phyloP scores from a whole-genome alignment of 108 stramenopile species.

The Cylindrotheca closterium region DNA sequence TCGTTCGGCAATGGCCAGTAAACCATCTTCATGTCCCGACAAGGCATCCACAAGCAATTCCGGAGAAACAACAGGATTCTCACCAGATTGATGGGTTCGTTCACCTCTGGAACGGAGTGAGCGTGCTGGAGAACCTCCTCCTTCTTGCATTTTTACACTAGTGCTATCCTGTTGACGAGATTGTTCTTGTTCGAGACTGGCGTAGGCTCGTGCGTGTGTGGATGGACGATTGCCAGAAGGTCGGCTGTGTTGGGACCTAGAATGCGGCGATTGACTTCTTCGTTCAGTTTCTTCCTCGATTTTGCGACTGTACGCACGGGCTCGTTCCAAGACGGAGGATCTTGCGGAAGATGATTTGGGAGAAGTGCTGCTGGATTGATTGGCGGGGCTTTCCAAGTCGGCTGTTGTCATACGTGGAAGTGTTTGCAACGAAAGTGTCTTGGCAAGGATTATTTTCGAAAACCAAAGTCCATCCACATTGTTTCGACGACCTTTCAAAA shows the following conservation, averaged over 20 bases:
- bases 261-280: slow-evolving; percentile 1
- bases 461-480: too few species aligned
- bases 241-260: neutral
- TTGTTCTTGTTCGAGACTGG: slow-evolving; percentile 6
- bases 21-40: slow-evolving; percentile 84
- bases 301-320: slow-evolving; percentile 48
- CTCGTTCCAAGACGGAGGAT: slow-evolving; percentile 58
- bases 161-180: neutral
- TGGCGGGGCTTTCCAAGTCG: neutral
- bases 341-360: slow-evolving; percentile 50
- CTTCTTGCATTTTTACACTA: neutral
- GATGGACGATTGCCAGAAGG: slow-evolving; percentile 1
- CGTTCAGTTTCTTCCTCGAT: slow-evolving; percentile 32
- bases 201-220: slow-evolving; percentile 8
- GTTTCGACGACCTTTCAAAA: too few species aligned
- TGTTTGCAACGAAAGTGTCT: neutral
- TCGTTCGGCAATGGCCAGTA: slow-evolving; percentile 83
- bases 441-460: too few species aligned
- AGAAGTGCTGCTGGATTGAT: slow-evolving; percentile 23
- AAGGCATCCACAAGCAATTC: slow-evolving; percentile 86
- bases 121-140: neutral
- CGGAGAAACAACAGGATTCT: slow-evolving; percentile 61
- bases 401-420: slow-evolving; percentile 8
- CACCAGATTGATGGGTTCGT: slow-evolving; percentile 8
- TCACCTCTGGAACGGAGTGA: neutral